These are phyloP conservation scores for Umbelopsis sp. DNA, from an alignment of 192 early-diverging fungal genomes.

Conservation along the genomic window DNA sequence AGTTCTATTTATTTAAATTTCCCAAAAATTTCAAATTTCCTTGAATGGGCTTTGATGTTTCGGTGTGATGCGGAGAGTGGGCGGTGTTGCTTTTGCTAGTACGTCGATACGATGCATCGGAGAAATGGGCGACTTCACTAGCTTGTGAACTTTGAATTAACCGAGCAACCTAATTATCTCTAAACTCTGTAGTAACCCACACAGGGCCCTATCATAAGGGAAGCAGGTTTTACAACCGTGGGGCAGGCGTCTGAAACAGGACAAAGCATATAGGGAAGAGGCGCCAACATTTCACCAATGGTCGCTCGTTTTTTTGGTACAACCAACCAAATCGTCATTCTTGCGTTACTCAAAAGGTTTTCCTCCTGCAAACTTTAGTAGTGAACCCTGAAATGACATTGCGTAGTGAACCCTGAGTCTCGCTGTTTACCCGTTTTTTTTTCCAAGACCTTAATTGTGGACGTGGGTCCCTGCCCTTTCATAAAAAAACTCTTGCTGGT, in stretches of 20 bases:
- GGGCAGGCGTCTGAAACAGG: background rate
- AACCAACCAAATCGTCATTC: too few species aligned
- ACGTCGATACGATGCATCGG: slow-evolving; percentile 4
- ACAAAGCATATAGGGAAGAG: background rate
- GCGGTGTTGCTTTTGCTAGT: background rate
- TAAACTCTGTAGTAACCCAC: too few species aligned
- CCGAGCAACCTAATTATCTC: too few species aligned
- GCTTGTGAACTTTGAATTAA: background rate
- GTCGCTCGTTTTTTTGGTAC: too few species aligned
- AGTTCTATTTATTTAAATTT: slow-evolving; percentile 11
- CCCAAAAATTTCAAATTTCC: background rate
- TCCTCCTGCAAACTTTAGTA: background rate
- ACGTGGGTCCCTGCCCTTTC: too few species aligned
- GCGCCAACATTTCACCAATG: too few species aligned
- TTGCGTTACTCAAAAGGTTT: too few species aligned
- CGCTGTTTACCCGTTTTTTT: too few species aligned
- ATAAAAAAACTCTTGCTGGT: too few species aligned
- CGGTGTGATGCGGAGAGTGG: slow-evolving; percentile 37
- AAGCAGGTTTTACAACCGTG: background rate
- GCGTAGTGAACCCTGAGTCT: slow-evolving; percentile 10
- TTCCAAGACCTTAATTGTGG: too few species aligned
- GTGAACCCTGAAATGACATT: slow-evolving; percentile 16
- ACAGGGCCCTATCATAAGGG: background rate
- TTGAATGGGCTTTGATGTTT: slow-evolving; percentile 44
- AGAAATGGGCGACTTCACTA: background rate